phyloP scores from a whole-genome alignment of 495 filamentous ascomycete genomes.

The Ramalina peruviana region DNA sequence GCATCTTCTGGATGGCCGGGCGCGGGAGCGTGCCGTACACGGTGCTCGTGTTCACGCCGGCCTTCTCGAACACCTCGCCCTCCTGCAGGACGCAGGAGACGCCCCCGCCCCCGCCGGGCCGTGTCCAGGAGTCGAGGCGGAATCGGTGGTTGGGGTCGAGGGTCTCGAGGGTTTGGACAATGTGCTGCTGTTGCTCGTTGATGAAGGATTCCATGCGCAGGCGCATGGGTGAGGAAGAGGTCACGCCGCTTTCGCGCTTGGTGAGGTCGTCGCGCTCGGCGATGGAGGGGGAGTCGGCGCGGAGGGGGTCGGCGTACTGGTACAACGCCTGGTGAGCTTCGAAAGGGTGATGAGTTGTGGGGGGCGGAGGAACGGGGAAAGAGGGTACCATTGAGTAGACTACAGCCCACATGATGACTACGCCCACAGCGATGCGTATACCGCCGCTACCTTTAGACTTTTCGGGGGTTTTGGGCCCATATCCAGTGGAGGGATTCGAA shows the following conservation, averaged over 20 bases:
- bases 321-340: conserved; percentile 13
- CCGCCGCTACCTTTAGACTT: conserved; percentile 26
- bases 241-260: conserved; percentile 53
- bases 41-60: conserved; percentile 85
- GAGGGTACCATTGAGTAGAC: conserved; percentile 52
- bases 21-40: conserved; percentile 88
- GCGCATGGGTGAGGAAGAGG: conserved; percentile 72
- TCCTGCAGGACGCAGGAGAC: conserved; percentile 91
- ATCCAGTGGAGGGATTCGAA: not conserved
- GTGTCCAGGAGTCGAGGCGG: conserved; percentile 69
- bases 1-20: conserved; percentile 83
- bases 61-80: conserved; percentile 95
- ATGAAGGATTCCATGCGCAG: conserved; percentile 94
- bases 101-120: conserved; percentile 72
- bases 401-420: conserved; percentile 47
- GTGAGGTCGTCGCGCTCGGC: conserved; percentile 55
- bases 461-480: not conserved
- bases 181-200: conserved; percentile 77
- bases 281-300: conserved; percentile 47
- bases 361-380: not conserved
- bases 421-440: conserved; percentile 42
- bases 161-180: conserved; percentile 64
- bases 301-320: conserved; percentile 30
- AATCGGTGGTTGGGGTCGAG: conserved; percentile 72
- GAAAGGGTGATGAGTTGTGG: not conserved